Conservation (phyloP, 192 early-diverging fungal species). For the Allomyces javanicus region DNA sequence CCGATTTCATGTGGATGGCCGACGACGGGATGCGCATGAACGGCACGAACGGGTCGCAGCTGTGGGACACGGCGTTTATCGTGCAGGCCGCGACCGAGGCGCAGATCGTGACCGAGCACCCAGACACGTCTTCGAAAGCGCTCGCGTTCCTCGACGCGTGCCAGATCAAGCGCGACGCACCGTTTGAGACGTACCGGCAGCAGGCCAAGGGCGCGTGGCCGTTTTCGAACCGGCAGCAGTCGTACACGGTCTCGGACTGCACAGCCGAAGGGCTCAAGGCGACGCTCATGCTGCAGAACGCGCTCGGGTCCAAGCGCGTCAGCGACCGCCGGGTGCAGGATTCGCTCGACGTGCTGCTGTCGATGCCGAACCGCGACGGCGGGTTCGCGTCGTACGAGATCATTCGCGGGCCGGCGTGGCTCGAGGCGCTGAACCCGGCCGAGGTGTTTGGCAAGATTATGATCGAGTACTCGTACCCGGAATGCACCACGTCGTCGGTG, state of each 20-base stretch:
- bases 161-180: constrained; percentile 62
- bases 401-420: constrained; percentile 49
- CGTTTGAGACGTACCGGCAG: constrained; percentile 59
- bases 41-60: constrained; percentile 90
- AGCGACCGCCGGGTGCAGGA: constrained; percentile 52
- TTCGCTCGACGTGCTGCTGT: constrained; percentile 73
- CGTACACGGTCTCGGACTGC: constrained; percentile 88
- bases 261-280: constrained; percentile 82
- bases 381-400: constrained; percentile 89
- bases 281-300: constrained; percentile 49
- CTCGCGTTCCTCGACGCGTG: constrained; percentile 68
- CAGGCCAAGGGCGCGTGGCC: constrained; percentile 84
- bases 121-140: constrained; percentile 35
- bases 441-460: constrained; percentile 97
- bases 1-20: constrained; percentile 87
- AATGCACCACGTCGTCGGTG: constrained; percentile 87
- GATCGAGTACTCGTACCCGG: constrained; percentile 91
- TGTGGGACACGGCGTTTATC: constrained; percentile 86
- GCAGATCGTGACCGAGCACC: constrained; percentile 10
- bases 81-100: constrained; percentile 69
- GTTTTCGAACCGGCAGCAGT: constrained; percentile 81
- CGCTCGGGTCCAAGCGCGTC: constrained; percentile 37
- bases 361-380: constrained; percentile 78
- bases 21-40: constrained; percentile 78
- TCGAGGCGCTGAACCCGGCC: constrained; percentile 84